Conservation (phyloP, 495 filamentous ascomycete species). For the Xanthoparmelia taractica region DNA sequence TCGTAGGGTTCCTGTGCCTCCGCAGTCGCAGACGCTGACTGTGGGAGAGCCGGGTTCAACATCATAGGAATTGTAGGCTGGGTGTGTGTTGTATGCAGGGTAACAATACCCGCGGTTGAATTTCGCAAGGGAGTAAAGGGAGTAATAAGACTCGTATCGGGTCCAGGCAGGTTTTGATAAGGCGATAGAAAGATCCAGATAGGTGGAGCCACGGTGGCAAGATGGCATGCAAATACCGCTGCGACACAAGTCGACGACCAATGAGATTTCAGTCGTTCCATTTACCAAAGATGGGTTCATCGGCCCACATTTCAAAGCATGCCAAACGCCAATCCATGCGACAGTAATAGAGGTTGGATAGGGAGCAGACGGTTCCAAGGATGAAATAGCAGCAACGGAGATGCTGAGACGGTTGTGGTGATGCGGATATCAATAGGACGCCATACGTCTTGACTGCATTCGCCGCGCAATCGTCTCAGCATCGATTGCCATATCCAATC, state of each 20-base stretch:
- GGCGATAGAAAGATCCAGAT: constrained; percentile 13
- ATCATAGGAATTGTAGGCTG: not conserved
- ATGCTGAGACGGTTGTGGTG: not conserved
- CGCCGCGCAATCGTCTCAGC: constrained; percentile 48
- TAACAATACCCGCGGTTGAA: constrained; percentile 5
- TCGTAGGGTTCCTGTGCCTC: not conserved
- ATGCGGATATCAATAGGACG: constrained; percentile 49
- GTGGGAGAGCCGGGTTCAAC: not conserved
- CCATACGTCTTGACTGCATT: constrained; percentile 58
- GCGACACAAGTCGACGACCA: constrained; percentile 9
- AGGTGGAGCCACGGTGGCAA: constrained; percentile 14
- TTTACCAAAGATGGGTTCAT: constrained; percentile 6
- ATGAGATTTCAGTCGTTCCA: not conserved
- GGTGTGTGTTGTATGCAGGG: not conserved
- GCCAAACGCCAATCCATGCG: constrained; percentile 15
- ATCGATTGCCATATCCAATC: constrained; percentile 46
- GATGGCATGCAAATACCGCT: constrained; percentile 5
- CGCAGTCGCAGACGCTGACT: not conserved
- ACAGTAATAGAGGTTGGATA: constrained; percentile 1
- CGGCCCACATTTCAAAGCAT: not conserved
- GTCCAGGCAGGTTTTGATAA: constrained; percentile 6
- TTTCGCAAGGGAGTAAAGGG: constrained; percentile 8
- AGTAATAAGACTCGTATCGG: constrained; percentile 10
- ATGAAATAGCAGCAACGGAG: not conserved
- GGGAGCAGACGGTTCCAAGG: not conserved